Conservation (phyloP, 2,329 filamentous ascomycete species). For the Fusarium pseudocircinatum region DNA sequence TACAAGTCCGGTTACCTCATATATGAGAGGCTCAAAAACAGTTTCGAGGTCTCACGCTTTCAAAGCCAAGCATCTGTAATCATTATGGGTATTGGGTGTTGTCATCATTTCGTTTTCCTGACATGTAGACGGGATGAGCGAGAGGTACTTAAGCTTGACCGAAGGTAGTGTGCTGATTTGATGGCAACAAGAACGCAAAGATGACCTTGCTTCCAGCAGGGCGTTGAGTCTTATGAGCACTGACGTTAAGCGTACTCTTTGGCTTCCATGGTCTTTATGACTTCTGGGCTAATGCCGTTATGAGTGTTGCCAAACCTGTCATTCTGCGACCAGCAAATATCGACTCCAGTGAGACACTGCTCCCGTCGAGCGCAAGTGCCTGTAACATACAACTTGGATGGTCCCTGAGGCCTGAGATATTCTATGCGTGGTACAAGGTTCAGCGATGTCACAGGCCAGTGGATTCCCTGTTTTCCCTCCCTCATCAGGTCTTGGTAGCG, state of each 20-base stretch:
- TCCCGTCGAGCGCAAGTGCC: not conserved
- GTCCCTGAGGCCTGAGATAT: not conserved
- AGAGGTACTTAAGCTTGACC: not conserved
- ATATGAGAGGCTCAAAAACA: not conserved
- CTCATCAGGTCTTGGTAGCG: not conserved
- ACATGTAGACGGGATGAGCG: fast-evolving
- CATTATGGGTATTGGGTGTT: not conserved
- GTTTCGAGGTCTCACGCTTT: not conserved
- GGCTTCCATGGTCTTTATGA: not conserved
- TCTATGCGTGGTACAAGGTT: not conserved
- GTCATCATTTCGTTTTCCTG: not conserved
- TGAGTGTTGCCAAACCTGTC: not conserved
- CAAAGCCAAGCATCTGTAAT: not conserved
- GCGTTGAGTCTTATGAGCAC: not conserved
- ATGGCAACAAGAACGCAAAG: not conserved
- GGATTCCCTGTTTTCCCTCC: not conserved
- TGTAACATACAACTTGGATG: not conserved
- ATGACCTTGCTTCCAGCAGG: not conserved
- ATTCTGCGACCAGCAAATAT: not conserved
- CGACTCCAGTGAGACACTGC: not conserved
- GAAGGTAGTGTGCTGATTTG: not conserved
- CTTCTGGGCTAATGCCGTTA: not conserved
- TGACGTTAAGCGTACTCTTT: fast-evolving
- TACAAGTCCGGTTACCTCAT: not conserved
- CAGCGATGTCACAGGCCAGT: not conserved